Evolutionary conservation across 2,329 filamentous ascomycete genomes (phyloP), one percentile per base, ranked within the genome.

Genomic region (Penicillium glabrum): DNA sequence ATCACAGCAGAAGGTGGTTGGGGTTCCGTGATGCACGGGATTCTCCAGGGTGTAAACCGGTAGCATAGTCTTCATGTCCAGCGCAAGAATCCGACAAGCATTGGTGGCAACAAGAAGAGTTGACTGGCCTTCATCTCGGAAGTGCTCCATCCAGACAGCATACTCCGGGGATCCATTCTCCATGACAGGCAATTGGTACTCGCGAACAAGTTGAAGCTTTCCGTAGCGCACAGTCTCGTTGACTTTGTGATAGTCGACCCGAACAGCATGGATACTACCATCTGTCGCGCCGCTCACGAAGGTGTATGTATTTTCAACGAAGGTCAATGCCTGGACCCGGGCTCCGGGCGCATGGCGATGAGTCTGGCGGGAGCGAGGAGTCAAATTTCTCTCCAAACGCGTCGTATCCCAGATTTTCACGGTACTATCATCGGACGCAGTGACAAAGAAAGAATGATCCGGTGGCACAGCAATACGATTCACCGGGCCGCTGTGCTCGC

Each of bases 381-480:
- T 89, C 49, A 98, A 86, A 70, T 97, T 98, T 45, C 92, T 89
- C 75, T 99, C 95, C 7, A 99, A 82, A 24, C 95, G 85, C 26
- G 87, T 87, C 26, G 91, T 89, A 75, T 99, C 95, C 95, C 95
- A 99, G 5, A 99, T 83, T 69, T 91, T 96, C 55, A 97, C 90
- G 7, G 85, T 86, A 3, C 95, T 91, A 73, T 99, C 95, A 67
- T 96, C 91, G 10, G 93, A 93, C 7, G 88, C 93, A 1, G 95
- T 98, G 55, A 97, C 83, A 74, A 99, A 99, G 77, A 99, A 99
- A 5, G 88, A 79, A 71, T 99, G 93, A 69, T 99, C 95, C 0
- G 93, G 91, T 1, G 95, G 88, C 8, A 91, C 85, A 2, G 89
- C 81, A 11, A 98, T 85, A 10, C 93, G 86, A 68, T 89, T 96